Evolutionary conservation across 1,284 basidiomycete species (phyloP).

Genomic region (Irpex sp.): DNA sequence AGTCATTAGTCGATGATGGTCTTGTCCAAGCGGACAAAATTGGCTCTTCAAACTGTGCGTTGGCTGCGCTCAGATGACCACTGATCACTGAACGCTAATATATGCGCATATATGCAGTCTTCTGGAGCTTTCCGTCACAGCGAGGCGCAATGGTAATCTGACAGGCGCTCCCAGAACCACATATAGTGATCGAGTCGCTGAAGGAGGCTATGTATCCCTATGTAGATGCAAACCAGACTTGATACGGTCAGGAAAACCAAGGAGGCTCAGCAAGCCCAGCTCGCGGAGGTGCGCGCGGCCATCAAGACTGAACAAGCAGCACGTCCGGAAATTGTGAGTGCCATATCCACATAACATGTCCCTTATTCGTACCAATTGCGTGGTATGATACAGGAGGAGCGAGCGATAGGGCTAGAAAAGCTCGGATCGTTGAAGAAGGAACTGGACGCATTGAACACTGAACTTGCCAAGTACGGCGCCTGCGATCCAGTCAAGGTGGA

Average conservation of each 20-base stretch:
- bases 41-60: slow-evolving; percentile 82
- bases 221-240: slow-evolving; percentile 59
- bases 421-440: slow-evolving; percentile 51
- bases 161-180: neutral
- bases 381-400: slow-evolving; percentile 42
- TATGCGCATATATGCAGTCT: slow-evolving; percentile 55
- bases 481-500: slow-evolving; percentile 81
- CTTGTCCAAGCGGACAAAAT: slow-evolving; percentile 86
- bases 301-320: slow-evolving; percentile 43
- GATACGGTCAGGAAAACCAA: slow-evolving; percentile 50
- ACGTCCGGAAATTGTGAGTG: slow-evolving; percentile 64
- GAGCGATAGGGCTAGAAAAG: slow-evolving; percentile 44
- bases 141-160: slow-evolving; percentile 64
- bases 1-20: slow-evolving; percentile 80
- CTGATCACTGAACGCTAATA: neutral
- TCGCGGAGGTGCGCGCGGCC: slow-evolving; percentile 26
- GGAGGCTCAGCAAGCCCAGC: slow-evolving; percentile 42
- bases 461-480: slow-evolving; percentile 74
- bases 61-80: too few species aligned
- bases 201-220: neutral
- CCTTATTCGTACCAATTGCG: neutral
- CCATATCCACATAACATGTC: neutral
- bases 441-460: slow-evolving; percentile 55
- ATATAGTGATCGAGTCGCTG: neutral
- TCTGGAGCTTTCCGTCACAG: slow-evolving; percentile 90